phyloP scores from a whole-genome alignment of 2,329 filamentous ascomycete species.

The Neophaeococcomyces aloes region DNA sequence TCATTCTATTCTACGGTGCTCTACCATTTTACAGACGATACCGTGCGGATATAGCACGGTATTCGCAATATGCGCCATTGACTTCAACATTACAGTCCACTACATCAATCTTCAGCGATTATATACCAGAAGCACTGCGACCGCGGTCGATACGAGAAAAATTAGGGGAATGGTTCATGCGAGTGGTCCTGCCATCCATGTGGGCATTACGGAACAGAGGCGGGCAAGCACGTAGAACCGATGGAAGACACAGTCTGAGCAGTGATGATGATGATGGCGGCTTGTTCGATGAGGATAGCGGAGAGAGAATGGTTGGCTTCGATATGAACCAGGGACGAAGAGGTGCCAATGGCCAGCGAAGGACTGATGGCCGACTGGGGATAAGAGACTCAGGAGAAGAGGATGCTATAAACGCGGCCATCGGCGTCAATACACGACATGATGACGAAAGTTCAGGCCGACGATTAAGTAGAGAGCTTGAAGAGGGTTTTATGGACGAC shows the following conservation, averaged over 20 bases:
- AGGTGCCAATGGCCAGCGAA: background rate
- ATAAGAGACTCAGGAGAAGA: conserved; percentile 5
- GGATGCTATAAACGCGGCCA: conserved; percentile 17
- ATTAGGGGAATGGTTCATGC: conserved; percentile 32
- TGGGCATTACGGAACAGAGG: conserved; percentile 28
- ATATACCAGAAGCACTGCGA: conserved; percentile 15
- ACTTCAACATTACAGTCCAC: conserved; percentile 32
- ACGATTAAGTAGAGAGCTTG: conserved; percentile 67
- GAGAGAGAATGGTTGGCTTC: conserved; percentile 39
- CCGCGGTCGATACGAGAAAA: conserved; percentile 30
- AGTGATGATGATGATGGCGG: conserved; percentile 43
- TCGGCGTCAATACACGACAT: conserved; percentile 17
- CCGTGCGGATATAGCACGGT: conserved; percentile 44
- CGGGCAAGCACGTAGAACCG: conserved; percentile 34
- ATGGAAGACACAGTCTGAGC: conserved; percentile 27
- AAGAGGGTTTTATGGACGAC: conserved; percentile 64
- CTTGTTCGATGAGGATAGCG: conserved; percentile 60
- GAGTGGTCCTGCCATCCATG: conserved; percentile 34
- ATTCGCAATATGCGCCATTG: conserved; percentile 45
- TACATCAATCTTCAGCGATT: conserved; percentile 41
- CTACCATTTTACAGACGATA: conserved; percentile 61
- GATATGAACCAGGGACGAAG: conserved; percentile 39
- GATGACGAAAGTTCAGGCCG: conserved; percentile 35
- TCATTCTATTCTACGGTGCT: conserved; percentile 54
- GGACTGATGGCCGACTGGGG: conserved; percentile 4